Evolutionary conservation across 2,329 filamentous ascomycete species (phyloP).

Genomic region (Botryotinia convoluta): DNA sequence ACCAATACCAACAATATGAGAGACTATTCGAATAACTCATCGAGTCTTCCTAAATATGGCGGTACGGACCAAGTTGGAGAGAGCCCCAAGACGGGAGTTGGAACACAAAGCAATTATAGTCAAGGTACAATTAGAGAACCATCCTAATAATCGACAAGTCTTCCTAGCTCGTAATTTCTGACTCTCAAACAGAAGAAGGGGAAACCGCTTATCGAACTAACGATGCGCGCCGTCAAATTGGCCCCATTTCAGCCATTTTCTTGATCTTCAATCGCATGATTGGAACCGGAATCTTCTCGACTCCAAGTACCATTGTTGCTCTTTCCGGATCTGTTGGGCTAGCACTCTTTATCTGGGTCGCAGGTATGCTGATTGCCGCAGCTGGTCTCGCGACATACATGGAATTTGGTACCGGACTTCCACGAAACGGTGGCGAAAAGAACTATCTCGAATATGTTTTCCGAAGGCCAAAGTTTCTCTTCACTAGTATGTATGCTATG

Average conservation of each 20-base stretch:
- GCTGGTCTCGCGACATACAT: slow-evolving; percentile 64
- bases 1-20: not conserved
- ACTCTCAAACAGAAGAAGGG: slow-evolving; percentile 5
- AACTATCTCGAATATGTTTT: slow-evolving; percentile 66
- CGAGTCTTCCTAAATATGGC: slow-evolving; percentile 4
- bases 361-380: slow-evolving; percentile 58
- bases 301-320: slow-evolving; percentile 55
- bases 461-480: slow-evolving; percentile 58
- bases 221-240: slow-evolving; percentile 49
- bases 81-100: not conserved
- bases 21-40: not conserved
- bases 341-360: slow-evolving; percentile 61
- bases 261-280: slow-evolving; percentile 65
- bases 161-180: not conserved
- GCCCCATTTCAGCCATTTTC: slow-evolving; percentile 53
- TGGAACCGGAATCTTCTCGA: slow-evolving; percentile 66
- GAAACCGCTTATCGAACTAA: slow-evolving; percentile 18
- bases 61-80: not conserved
- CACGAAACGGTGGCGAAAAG: slow-evolving; percentile 64
- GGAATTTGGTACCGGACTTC: slow-evolving; percentile 64
- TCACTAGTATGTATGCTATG: slow-evolving; percentile 57
- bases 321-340: slow-evolving; percentile 61
- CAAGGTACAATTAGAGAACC: slow-evolving; percentile 7
- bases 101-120: not conserved
- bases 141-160: not conserved